phyloP scores from a whole-genome alignment of 2,329 filamentous ascomycete species.

The Epichloe sp. region DNA sequence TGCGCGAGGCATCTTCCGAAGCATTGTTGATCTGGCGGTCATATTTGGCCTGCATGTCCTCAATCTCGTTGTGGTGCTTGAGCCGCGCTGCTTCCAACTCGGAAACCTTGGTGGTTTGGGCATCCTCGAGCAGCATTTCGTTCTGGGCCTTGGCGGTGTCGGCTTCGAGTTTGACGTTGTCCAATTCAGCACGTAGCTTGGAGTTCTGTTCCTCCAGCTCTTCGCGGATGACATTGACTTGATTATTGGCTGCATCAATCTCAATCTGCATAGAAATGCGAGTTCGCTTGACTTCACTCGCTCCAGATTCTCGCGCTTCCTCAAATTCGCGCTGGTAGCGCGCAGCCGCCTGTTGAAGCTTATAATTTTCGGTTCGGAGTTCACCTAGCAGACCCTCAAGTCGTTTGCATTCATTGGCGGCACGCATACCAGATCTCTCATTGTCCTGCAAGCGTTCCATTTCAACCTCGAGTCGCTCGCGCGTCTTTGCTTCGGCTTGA shows the following conservation, averaged over 20 bases:
- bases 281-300: slow-evolving; percentile 68
- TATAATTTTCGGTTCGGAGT: slow-evolving; percentile 53
- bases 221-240: slow-evolving; percentile 70
- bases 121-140: slow-evolving; percentile 75
- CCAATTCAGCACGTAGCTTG: slow-evolving; percentile 60
- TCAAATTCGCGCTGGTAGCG: slow-evolving; percentile 71
- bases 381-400: slow-evolving; percentile 43
- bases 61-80: slow-evolving; percentile 55
- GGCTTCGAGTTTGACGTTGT: slow-evolving; percentile 63
- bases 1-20: slow-evolving; percentile 68
- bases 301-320: slow-evolving; percentile 67
- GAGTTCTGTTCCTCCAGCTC: slow-evolving; percentile 70
- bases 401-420: slow-evolving; percentile 48
- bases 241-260: slow-evolving; percentile 69
- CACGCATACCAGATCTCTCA: slow-evolving; percentile 52
- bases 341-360: slow-evolving; percentile 55
- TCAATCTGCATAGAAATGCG: slow-evolving; percentile 69
- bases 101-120: slow-evolving; percentile 52
- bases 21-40: slow-evolving; percentile 60
- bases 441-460: slow-evolving; percentile 51
- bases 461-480: slow-evolving; percentile 53
- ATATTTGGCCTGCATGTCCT: slow-evolving; percentile 64
- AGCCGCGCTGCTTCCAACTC: slow-evolving; percentile 36
- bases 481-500: slow-evolving; percentile 58
- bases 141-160: slow-evolving; percentile 70